Conservation (phyloP, 2,329 filamentous ascomycete genomes). For the Nothomitra cinnamomea region DNA sequence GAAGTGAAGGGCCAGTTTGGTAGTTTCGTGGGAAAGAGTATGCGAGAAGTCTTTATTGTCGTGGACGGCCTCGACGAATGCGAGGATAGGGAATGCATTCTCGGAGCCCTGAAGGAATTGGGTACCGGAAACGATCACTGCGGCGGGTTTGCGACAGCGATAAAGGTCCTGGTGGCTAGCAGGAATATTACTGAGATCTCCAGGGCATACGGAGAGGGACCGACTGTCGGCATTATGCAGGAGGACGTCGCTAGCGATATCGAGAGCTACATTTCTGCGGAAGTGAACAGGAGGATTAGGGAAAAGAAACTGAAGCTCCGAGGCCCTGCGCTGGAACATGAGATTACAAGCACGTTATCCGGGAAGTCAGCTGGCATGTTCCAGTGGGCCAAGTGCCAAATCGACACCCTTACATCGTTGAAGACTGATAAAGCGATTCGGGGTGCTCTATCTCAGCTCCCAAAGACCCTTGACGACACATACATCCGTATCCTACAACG, state of each 20-base stretch:
- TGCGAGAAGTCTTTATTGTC: not conserved
- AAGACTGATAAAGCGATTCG: not conserved
- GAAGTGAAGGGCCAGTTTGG: not conserved
- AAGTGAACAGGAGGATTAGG: not conserved
- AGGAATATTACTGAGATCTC: not conserved
- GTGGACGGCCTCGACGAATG: not conserved
- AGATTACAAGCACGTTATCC: not conserved
- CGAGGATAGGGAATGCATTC: not conserved
- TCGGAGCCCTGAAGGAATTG: not conserved
- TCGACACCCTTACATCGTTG: not conserved
- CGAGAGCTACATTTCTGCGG: not conserved
- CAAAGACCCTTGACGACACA: not conserved
- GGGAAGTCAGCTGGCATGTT: not conserved
- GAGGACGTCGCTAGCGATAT: not conserved
- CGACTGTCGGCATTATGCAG: not conserved
- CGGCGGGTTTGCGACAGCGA: no score
- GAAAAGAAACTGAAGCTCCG: no score
- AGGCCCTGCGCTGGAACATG: no score
- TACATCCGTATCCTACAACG: not conserved
- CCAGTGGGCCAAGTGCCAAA: not conserved
- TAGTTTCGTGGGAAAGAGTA: not conserved
- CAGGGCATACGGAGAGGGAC: not conserved
- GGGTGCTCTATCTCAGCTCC: not conserved
- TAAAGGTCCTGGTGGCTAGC: not conserved
- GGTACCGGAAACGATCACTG: not conserved